Evolutionary conservation across 73 alveolate species (phyloP).

Genomic region (Symbiodinium pilosum): DNA sequence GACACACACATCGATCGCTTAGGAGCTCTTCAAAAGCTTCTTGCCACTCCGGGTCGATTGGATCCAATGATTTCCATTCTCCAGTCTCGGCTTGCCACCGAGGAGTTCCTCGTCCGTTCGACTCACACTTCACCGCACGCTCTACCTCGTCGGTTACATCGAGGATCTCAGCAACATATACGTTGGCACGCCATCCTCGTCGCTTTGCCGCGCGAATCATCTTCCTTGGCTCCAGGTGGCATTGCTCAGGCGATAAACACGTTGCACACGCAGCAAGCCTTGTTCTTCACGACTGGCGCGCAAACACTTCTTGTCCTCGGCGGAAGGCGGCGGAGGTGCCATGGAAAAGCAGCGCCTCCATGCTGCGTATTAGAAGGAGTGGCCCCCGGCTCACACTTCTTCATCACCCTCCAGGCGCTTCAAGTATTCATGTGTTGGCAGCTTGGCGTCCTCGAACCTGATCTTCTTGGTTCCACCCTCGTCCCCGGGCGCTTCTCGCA

Average conservation of each 20-base stretch:
- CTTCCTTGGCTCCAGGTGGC: background rate
- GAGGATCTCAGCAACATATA: background rate
- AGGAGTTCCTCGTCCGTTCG: background rate
- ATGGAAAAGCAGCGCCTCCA: too few relatives aligned
- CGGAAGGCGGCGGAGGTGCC: too few relatives aligned
- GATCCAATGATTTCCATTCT: background rate
- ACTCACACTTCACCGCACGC: too few relatives aligned
- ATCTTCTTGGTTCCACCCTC: background rate
- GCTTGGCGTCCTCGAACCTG: background rate
- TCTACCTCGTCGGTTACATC: too few relatives aligned
- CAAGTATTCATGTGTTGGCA: background rate
- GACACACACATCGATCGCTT: background rate
- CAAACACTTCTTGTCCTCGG: background rate
- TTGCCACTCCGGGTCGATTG: background rate
- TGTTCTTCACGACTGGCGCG: background rate
- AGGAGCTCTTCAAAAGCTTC: background rate
- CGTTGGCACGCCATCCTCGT: too few relatives aligned
- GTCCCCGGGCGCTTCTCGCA: background rate
- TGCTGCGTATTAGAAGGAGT: too few relatives aligned
- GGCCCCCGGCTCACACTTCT: background rate
- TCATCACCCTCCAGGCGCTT: background rate
- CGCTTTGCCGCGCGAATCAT: background rate
- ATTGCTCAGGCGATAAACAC: background rate
- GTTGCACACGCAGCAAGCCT: background rate
- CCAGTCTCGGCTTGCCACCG: conserved; percentile 30